Evolutionary conservation across 345 rosid genomes (phyloP).

Genomic region (Moricandia moricandioides): DNA sequence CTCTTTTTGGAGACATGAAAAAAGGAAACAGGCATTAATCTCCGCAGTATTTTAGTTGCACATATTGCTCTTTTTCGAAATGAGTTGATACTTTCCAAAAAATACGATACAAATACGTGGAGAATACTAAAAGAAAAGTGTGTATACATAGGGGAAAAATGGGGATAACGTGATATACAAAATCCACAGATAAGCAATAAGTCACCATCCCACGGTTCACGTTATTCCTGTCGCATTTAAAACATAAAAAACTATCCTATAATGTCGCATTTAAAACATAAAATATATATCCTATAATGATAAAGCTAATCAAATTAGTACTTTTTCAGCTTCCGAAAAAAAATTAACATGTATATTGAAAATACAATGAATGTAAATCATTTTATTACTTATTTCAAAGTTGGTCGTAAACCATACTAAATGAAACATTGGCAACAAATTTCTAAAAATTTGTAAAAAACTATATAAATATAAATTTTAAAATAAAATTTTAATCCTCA

Average conservation of each 20-base stretch:
- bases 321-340: no score
- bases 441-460: no score
- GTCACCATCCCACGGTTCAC: slow-evolving; percentile 41
- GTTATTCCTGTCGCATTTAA: slow-evolving; percentile 32
- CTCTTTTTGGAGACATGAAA: neutral
- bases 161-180: slow-evolving; percentile 35
- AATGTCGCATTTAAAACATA: slow-evolving; percentile 7
- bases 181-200: slow-evolving; percentile 32
- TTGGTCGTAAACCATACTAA: no score
- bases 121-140: neutral
- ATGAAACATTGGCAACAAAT: no score
- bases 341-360: no score
- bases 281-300: neutral
- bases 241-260: neutral
- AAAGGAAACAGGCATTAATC: slow-evolving; percentile 17
- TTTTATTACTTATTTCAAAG: no score
- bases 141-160: slow-evolving; percentile 23
- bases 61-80: slow-evolving; percentile 1
- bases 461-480: no score
- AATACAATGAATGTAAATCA: no score
- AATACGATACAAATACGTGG: neutral
- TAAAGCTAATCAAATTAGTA: slow-evolving; percentile 1
- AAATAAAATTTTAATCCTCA: no score
- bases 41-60: slow-evolving; percentile 19
- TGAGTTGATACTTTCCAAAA: neutral